Percentiles rank a stretch among this genome's conserved stretches.
These are phyloP conservation scores for Lentinula sp. DNA, from an alignment of 768 basidiomycete species.

Conservation along the genomic window DNA sequence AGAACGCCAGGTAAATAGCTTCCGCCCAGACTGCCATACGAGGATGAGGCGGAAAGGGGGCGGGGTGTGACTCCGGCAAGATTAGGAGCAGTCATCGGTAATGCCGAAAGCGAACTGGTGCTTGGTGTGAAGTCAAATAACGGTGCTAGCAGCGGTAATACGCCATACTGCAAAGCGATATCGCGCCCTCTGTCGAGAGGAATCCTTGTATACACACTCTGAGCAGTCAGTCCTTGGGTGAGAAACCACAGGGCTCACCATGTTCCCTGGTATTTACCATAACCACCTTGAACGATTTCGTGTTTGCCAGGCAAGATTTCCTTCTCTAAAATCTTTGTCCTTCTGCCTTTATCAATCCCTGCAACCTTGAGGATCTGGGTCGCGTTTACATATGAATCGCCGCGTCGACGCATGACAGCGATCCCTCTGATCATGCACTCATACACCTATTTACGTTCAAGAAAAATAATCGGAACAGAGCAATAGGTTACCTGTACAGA, in stretches of 20 bases:
- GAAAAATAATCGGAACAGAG: conserved; percentile 4
- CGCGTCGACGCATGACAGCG: conserved; percentile 94
- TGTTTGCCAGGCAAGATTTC: conserved; percentile 94
- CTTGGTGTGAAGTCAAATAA: conserved; percentile 91
- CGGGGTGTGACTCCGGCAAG: conserved; percentile 47
- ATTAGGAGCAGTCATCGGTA: conserved; percentile 48
- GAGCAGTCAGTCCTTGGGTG: conserved; percentile 51
- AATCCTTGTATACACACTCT: conserved; percentile 54
- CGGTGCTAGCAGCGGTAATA: conserved; percentile 79
- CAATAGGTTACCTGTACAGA: conserved; percentile 62
- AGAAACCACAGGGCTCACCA: conserved; percentile 81
- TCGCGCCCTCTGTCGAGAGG: conserved; percentile 93
- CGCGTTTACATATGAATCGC: conserved; percentile 95
- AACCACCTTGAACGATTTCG: conserved; percentile 98
- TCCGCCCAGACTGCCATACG: conserved; percentile 41
- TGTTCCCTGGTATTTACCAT: conserved; percentile 98
- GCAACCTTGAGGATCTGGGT: conserved; percentile 99
- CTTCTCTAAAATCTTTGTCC: conserved; percentile 96
- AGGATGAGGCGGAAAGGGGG: conserved; percentile 65
- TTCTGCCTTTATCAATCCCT: conserved; percentile 92
- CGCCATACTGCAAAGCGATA: conserved; percentile 87
- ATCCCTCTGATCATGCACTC: conserved; percentile 98
- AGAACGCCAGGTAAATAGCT: conserved; percentile 52
- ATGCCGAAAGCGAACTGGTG: conserved; percentile 60
- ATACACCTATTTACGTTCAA: conserved; percentile 65